phyloP scores from a whole-genome alignment of 2,329 filamentous ascomycete genomes.

The Neonectria faginata region DNA sequence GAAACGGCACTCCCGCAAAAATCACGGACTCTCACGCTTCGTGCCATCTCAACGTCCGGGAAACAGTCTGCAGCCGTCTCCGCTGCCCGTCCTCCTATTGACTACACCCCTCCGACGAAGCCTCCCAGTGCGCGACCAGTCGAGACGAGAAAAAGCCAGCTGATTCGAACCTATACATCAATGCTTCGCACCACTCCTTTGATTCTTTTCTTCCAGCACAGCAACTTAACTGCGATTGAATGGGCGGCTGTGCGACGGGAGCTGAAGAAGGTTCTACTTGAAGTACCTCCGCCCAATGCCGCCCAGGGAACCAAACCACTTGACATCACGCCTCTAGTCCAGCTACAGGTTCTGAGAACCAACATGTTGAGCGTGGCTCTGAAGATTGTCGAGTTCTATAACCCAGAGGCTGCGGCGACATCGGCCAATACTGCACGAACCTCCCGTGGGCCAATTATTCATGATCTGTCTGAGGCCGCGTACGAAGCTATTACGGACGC shows the following conservation, averaged over 20 bases:
- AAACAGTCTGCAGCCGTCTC: conserved; percentile 42
- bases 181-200: conserved; percentile 86
- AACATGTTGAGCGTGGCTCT: conserved; percentile 90
- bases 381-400: conserved; percentile 86
- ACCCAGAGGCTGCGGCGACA: conserved; percentile 57
- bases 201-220: conserved; percentile 83
- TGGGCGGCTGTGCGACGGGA: conserved; percentile 60
- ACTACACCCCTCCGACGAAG: conserved; percentile 75
- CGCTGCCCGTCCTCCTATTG: conserved; percentile 53
- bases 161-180: conserved; percentile 87
- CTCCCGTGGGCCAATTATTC: conserved; percentile 50
- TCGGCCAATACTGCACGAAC: conserved; percentile 49
- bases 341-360: conserved; percentile 87
- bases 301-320: conserved; percentile 48
- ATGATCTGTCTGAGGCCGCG: conserved; percentile 67
- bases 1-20: conserved; percentile 30
- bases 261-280: conserved; percentile 56
- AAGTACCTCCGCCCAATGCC: conserved; percentile 52
- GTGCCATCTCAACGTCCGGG: conserved; percentile 46
- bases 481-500: conserved; percentile 60
- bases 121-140: conserved; percentile 89
- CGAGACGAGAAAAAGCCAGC: conserved; percentile 89
- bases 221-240: conserved; percentile 77
- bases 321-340: conserved; percentile 70
- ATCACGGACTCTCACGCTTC: conserved; percentile 38